Evolutionary conservation across 1,139 yeast genomes (phyloP).

Genomic region (Yamadazyma oceani): DNA sequence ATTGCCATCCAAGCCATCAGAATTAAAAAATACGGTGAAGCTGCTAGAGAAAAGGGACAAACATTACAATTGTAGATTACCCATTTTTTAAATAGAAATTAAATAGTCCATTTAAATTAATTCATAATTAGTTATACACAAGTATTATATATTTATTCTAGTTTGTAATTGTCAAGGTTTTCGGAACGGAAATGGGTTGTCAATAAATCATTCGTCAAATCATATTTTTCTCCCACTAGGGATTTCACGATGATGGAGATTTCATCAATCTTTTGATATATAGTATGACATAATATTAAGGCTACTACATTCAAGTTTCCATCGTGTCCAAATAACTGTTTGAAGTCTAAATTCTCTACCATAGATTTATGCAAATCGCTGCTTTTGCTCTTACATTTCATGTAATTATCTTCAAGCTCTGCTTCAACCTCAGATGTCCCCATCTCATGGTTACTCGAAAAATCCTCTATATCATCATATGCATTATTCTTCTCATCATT

Average conservation of each 20-base stretch:
- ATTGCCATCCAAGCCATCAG: conserved; percentile 97
- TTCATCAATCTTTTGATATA: conserved; percentile 34
- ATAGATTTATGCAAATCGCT: conserved; percentile 18
- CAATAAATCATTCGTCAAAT: conserved; percentile 12
- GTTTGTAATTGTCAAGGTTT: conserved; percentile 2
- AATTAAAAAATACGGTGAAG: conserved; percentile 96
- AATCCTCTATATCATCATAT: background rate
- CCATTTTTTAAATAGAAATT: background rate
- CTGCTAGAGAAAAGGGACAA: conserved; percentile 77
- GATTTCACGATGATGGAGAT: conserved; percentile 31
- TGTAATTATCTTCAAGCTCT: background rate
- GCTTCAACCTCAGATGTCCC: background rate
- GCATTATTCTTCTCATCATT: conserved; percentile 7
- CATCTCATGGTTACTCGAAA: background rate
- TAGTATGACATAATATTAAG: conserved; percentile 31
- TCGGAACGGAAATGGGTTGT: background rate
- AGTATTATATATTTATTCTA: conserved; percentile 4
- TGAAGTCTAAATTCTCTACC: conserved; percentile 26
- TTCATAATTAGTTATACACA: conserved; percentile 1
- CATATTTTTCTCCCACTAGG: conserved; percentile 40
- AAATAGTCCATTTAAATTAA: conserved; percentile 1
- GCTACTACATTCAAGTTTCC: conserved; percentile 34
- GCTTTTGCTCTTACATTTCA: conserved; percentile 2
- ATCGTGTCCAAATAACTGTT: conserved; percentile 31
- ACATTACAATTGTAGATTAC: conserved; percentile 31